phyloP scores from a whole-genome alignment of 1,284 basidiomycete species.

The Malassezia japonica region DNA sequence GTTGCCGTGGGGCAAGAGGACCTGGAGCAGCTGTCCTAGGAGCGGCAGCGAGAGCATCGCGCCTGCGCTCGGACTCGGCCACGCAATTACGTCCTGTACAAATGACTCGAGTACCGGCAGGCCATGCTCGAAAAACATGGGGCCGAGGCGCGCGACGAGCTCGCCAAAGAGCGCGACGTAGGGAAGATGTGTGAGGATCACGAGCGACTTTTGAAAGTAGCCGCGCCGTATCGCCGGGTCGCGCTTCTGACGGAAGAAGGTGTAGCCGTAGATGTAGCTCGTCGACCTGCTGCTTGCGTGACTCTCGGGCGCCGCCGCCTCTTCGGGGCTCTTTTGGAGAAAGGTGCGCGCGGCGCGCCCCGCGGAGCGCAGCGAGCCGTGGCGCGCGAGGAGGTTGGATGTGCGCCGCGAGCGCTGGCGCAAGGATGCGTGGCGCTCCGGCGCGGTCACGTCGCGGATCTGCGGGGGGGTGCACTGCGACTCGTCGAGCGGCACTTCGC shows the following conservation, averaged over 20 bases:
- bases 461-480: constrained; percentile 24
- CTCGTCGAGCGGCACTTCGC: constrained; percentile 38
- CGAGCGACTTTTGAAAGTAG: constrained; percentile 61
- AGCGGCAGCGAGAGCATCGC: constrained; percentile 30
- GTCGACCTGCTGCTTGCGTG: constrained; percentile 28
- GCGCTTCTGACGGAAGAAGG: constrained; percentile 43
- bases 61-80: constrained; percentile 35
- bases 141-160: constrained; percentile 61
- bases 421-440: not conserved
- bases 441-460: constrained; percentile 21
- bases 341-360: not conserved
- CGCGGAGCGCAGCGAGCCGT: constrained; percentile 1
- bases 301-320: not conserved
- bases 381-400: not conserved
- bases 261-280: constrained; percentile 46
- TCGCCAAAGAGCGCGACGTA: constrained; percentile 72
- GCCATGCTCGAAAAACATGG: constrained; percentile 41
- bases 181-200: constrained; percentile 71
- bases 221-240: constrained; percentile 38
- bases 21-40: constrained; percentile 29
- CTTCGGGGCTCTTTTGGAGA: not conserved
- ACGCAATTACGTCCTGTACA: constrained; percentile 28
- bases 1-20: constrained; percentile 32
- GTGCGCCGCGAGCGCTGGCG: not conserved
- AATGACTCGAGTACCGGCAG: constrained; percentile 40